Conservation (phyloP, 805 yeast species). For the Wickerhamiella spandovensis region DNA sequence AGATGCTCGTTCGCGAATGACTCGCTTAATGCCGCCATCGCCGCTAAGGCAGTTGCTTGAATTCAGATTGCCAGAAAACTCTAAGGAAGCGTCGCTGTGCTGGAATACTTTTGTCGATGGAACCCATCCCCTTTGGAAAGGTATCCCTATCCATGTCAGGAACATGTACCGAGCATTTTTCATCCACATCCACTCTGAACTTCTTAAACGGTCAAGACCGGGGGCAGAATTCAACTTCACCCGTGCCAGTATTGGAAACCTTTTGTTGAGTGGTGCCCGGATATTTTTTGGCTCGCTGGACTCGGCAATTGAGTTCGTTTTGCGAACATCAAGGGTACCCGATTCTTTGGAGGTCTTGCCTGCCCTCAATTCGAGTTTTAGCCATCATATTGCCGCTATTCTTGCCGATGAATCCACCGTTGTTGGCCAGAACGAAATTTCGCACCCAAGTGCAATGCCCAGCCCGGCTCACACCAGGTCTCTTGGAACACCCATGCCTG, state of each 20-base stretch:
- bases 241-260: conserved; percentile 72
- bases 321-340: conserved; percentile 50
- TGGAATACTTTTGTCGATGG: conserved; percentile 79
- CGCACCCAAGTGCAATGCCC: conserved; percentile 46
- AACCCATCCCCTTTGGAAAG: conserved; percentile 52
- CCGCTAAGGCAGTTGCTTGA: conserved; percentile 29
- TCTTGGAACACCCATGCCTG: background rate
- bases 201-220: conserved; percentile 51
- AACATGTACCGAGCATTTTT: conserved; percentile 67
- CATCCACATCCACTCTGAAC: conserved; percentile 65
- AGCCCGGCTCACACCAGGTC: background rate
- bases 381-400: conserved; percentile 73
- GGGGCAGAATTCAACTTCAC: conserved; percentile 55
- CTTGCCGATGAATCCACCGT: conserved; percentile 57
- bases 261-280: conserved; percentile 70
- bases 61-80: conserved; percentile 37
- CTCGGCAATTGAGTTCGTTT: conserved; percentile 63
- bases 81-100: conserved; percentile 43
- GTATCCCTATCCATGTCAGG: conserved; percentile 41
- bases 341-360: conserved; percentile 49
- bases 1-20: conserved; percentile 71
- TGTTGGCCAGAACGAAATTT: conserved; percentile 86
- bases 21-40: conserved; percentile 51
- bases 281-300: conserved; percentile 75
- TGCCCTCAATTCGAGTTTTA: conserved; percentile 70